Conservation (phyloP, 345 rosid species). For the Tarenaya hassleriana region DNA sequence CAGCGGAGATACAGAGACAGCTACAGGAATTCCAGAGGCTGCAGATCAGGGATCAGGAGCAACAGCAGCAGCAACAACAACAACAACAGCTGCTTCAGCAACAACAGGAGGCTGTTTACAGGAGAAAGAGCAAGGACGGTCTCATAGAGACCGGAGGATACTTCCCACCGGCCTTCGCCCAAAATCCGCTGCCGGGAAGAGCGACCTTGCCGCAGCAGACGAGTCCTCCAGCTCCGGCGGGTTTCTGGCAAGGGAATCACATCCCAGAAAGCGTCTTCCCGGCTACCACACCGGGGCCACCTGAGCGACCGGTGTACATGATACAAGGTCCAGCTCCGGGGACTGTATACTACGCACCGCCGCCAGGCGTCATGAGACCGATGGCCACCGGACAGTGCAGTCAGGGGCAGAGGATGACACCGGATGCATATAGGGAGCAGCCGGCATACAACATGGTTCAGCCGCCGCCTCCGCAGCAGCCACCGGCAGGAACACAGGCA, state of each 20-base stretch:
- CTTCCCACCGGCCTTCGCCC: conserved; percentile 28
- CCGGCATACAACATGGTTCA: conserved; percentile 52
- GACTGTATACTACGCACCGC: conserved; percentile 19
- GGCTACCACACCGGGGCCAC: conserved; percentile 29
- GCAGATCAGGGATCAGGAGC: conserved; percentile 65
- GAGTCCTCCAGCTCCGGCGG: conserved; percentile 34
- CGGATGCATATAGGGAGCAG: conserved; percentile 70
- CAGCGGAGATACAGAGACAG: conserved; percentile 50
- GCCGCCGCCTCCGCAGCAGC: conserved; percentile 27
- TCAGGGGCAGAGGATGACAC: conserved; percentile 64
- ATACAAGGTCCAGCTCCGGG: conserved; percentile 40
- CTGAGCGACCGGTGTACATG: conserved; percentile 63
- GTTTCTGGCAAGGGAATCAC: conserved; percentile 67
- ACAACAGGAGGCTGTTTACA: conserved; percentile 37
- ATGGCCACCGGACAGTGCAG: conserved; percentile 37
- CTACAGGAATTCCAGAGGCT: conserved; percentile 69
- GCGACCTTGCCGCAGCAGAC: conserved; percentile 16
- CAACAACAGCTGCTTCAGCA: conserved; percentile 22
- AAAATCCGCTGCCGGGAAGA: conserved; percentile 21
- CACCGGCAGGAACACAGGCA: conserved; percentile 10
- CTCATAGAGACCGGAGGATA: conserved; percentile 34
- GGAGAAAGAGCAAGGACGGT: conserved; percentile 33
- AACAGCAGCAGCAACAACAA: conserved; percentile 29
- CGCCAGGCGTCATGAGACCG: conserved; percentile 39
- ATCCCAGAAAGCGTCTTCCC: conserved; percentile 37